phyloP scores from a whole-genome alignment of 2,329 filamentous ascomycete genomes.

The Aureobasidium zeae region DNA sequence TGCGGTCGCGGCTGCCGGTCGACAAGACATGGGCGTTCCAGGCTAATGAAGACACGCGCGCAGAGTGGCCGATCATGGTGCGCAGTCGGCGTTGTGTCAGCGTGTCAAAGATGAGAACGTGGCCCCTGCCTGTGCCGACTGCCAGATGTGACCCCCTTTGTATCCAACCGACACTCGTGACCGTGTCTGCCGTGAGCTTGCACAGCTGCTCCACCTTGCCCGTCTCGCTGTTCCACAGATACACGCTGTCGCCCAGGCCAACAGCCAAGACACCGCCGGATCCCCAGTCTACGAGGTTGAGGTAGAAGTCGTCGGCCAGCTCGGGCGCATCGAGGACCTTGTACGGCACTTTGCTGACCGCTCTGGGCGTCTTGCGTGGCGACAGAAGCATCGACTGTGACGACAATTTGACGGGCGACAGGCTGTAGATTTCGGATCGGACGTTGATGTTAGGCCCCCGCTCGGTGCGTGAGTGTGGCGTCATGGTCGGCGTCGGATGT shows the following conservation, averaged over 20 bases:
- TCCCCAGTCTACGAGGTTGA: slow-evolving; percentile 97
- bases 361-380: slow-evolving; percentile 76
- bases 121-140: slow-evolving; percentile 86
- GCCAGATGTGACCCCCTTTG: slow-evolving; percentile 92
- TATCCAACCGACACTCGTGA: slow-evolving; percentile 97
- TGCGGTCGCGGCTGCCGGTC: slow-evolving; percentile 83
- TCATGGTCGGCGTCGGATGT: slow-evolving; percentile 74
- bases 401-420: slow-evolving; percentile 86
- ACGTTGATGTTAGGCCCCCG: slow-evolving; percentile 84
- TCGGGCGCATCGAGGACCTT: slow-evolving; percentile 96
- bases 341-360: slow-evolving; percentile 92
- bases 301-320: slow-evolving; percentile 91
- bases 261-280: slow-evolving; percentile 90
- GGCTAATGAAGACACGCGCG: slow-evolving; percentile 82
- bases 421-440: slow-evolving; percentile 84
- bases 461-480: slow-evolving; percentile 65
- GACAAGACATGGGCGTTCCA: slow-evolving; percentile 98
- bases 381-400: slow-evolving; percentile 91
- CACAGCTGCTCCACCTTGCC: slow-evolving; percentile 91
- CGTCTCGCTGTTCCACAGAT: slow-evolving; percentile 94
- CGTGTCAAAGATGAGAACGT: slow-evolving; percentile 97
- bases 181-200: slow-evolving; percentile 82
- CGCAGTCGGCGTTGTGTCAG: slow-evolving; percentile 74
- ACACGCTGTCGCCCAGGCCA: slow-evolving; percentile 83
- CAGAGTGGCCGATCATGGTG: slow-evolving; percentile 95